Conservation (phyloP, 208 protist genomes). For the Trypanosoma theileri region DNA sequence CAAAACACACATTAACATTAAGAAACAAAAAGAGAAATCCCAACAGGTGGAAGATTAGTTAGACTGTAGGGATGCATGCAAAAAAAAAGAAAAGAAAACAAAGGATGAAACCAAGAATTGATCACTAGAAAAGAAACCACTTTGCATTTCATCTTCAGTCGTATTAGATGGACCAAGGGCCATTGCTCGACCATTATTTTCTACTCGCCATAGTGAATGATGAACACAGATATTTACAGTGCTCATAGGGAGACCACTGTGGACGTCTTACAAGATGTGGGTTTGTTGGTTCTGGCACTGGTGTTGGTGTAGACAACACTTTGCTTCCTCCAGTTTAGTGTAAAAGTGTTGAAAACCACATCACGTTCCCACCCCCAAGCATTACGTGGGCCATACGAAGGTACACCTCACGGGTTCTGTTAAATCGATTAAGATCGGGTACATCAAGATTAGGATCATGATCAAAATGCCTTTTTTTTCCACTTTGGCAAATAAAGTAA, state of each 20-base stretch:
- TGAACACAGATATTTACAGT: slow-evolving; percentile 71
- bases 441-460: slow-evolving; percentile 92
- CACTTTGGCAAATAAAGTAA: slow-evolving; percentile 90
- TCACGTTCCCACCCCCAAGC: slow-evolving; percentile 55
- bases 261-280: slow-evolving; percentile 75
- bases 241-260: slow-evolving; percentile 77
- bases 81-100: too few relatives aligned
- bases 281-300: slow-evolving; percentile 90
- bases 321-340: slow-evolving; percentile 66
- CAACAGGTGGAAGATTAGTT: too few relatives aligned
- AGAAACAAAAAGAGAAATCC: too few relatives aligned
- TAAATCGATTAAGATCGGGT: slow-evolving; percentile 90
- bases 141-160: slow-evolving; percentile 76
- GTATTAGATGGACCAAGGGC: slow-evolving; percentile 60
- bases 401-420: slow-evolving; percentile 89
- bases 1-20: too few relatives aligned
- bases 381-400: slow-evolving; percentile 79
- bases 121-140: slow-evolving; percentile 81
- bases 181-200: slow-evolving; percentile 67
- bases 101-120: slow-evolving; percentile 88
- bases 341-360: slow-evolving; percentile 70
- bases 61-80: too few relatives aligned
- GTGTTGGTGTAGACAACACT: slow-evolving; percentile 86
- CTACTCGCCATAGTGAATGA: slow-evolving; percentile 77
- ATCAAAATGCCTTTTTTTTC: slow-evolving; percentile 94